Base-by-base conservation (phyloP, 371 early-diverging fungal species). In the Choanephora cucurbitarum region DNA sequence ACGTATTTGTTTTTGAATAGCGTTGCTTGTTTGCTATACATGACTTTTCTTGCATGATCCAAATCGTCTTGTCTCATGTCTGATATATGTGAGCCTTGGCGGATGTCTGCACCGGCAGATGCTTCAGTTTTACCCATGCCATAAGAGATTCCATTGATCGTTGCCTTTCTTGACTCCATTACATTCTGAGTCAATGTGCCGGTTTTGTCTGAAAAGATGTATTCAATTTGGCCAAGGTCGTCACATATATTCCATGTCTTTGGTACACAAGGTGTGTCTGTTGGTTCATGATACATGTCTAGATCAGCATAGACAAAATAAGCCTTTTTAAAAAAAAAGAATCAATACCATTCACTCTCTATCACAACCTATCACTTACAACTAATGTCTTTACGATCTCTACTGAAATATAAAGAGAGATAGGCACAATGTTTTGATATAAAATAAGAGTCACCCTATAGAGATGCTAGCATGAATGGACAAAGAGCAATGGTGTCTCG, bases 151-250 rank as follows among this genome's bases (percentile, higher is more conserved):
- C 93, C 92, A 19, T 81, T 88, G 48, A 93, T 88, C 7, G 87
- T 85, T 57, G 90, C 90, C 69, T 91, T 84, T 42, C 90, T 90
- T 68, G 97, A 94, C 63, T 90, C 88, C 99, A 98, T 98, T 58
- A 91, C 85, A 71, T 98, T 98, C 65, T 93, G 91, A 2, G 99
- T 98, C 47, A 98, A 72, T 4, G 97, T 98, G 7, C 97, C 98
- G 10, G 98, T 98, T 73, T 93, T 92, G 69, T 91, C 93, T 28
- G 90, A 90, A 55, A 93, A 91, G 8, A 91, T 84, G 67, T 87
- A 93, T 58, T 91, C 87, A 44, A 91, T 75, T 58, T 94, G 93
- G n/a, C 97, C 98, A 4, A 97, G 70, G 66, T 98, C 97, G 68
- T 98, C 98, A 23, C 93, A 91, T 48, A 96, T 74, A 46, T 90